Evolutionary conservation across 2,329 filamentous ascomycete genomes (phyloP).

Genomic region (Ophioceras dolichostomum): DNA sequence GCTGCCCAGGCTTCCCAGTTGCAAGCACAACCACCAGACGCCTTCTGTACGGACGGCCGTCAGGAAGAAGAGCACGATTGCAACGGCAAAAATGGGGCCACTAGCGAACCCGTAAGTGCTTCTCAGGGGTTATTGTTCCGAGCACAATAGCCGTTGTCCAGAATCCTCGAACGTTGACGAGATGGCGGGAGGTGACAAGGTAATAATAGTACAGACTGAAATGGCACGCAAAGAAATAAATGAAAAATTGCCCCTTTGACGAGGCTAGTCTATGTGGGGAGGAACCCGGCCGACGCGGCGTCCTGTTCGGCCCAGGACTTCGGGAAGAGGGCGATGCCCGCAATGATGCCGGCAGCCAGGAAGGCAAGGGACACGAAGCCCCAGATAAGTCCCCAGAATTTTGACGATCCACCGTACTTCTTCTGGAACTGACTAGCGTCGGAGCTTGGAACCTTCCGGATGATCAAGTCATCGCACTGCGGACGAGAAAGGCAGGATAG

Average conservation of each 20-base stretch:
- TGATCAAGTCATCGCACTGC: slow-evolving; percentile 65
- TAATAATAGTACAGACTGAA: too few species aligned
- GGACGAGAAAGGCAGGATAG: background rate
- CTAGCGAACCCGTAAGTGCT: too few species aligned
- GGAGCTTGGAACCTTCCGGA: slow-evolving; percentile 68
- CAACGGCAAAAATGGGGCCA: too few species aligned
- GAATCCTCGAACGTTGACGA: too few species aligned
- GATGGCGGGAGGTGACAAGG: too few species aligned
- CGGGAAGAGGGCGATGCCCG: slow-evolving; percentile 63
- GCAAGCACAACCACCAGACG: too few species aligned
- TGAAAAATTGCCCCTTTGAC: background rate
- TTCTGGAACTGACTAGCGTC: slow-evolving; percentile 71
- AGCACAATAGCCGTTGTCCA: too few species aligned
- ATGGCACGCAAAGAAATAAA: too few species aligned
- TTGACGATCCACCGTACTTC: slow-evolving; percentile 65
- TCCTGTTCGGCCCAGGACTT: slow-evolving; percentile 57
- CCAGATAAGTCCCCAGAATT: slow-evolving; percentile 75
- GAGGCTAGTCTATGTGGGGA: slow-evolving; percentile 26
- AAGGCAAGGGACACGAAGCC: slow-evolving; percentile 58
- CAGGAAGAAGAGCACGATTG: too few species aligned
- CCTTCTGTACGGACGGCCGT: too few species aligned
- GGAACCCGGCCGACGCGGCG: slow-evolving; percentile 55
- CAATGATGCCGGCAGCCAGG: slow-evolving; percentile 64
- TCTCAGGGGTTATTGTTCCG: too few species aligned
- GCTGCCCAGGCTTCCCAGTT: too few species aligned